Base-by-base conservation (phyloP, 2,329 filamentous ascomycete genomes). In the Akanthomyces uredinophilus region DNA sequence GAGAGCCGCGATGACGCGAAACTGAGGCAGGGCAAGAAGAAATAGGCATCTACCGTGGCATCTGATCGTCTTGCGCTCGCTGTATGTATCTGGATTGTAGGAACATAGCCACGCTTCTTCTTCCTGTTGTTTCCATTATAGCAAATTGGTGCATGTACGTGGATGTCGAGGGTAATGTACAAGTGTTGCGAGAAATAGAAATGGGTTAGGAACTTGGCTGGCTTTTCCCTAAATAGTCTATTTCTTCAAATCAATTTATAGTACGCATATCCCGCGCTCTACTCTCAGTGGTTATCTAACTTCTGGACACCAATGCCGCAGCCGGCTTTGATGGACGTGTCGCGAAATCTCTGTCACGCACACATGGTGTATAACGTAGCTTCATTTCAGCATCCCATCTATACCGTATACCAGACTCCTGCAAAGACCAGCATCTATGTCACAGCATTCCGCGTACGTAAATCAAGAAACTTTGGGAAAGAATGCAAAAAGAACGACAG, bases 11-110 rank as follows among this genome's bases (percentile, higher is more conserved):
- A 66, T 14, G 64, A 64, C 8, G 66, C 70, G 22, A 67, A 65
- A 56, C 72, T 70, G 65, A 65, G 71, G 39, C 65, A 65, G 13
- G 61, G 51, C 11, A 71, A 69, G 60, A 64, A 62, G 13, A 69
- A 70, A 60, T 72, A 61, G 62, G 20, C 10, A 14, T 4, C 24
- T 41, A 47, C 47, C 24, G 41, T 35, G 32, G 7, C 32, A 35
- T 35, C 7, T 35, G 27, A 10, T 35, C 11, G 11, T 35, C 27
- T 29, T 29, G 27, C 27, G 4, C 7, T 35, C 11, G 1, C 7
- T 35, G 32, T 41, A 24, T 50, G 20, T 29, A 20, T 29, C 22
- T 7, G 2, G 10, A 16, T 2, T 29, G 13, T 20, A 46, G 24
- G 53, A 41, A 3, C 39, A 22, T 56, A 3, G 14, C 6, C 29